Evolutionary conservation across 148 eudicot genomes (phyloP), one percentile per base, ranked within the genome.

Genomic region (Hydrangea macrophylla): DNA sequence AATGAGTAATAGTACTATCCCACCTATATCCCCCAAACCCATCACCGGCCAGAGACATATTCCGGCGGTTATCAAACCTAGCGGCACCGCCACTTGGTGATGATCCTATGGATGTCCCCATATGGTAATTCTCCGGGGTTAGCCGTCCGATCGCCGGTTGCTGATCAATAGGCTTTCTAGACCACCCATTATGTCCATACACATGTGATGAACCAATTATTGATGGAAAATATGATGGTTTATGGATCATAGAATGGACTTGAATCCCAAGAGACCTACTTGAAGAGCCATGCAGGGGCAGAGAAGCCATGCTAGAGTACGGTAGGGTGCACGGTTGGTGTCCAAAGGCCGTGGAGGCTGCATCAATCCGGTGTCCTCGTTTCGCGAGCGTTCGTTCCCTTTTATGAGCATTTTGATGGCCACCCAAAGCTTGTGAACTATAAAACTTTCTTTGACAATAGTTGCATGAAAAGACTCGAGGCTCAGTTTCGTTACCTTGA

Each of bases 371-470:
- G 15, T 72, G 81, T 9, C 80, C 71, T 27, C 84, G 68, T 55
- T 81, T 79, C 0, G 82, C 90, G 5, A 86, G 73, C 6, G 83
- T 85, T 40, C 98, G 74, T 50, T 92, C 98, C 32, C 90, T 68
- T 61, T 92, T 92, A 54, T 92, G 98, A 12, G 98, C 98, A 62
- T 92, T 92, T 71, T 92, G 98, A 60, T 92, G 98, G 22, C 98
- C 98, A 20, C 98, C 98, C 1, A 92, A 72, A 9, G 98, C 98
- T 75, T 92, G 98, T n/a, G 98, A 92, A 64, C 93, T 89, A 50
- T 81, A 87, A 55, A 92, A 92, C 65, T 92, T 92, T 37, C 96
- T 85, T 62, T 84, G 87, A 55, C 97, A 92, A 57, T 87, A 89
- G 65, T 92, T 89, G 87, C 96, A 89, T 61, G 96, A 77, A 69